These are phyloP conservation scores for Pyricularia pennisetigena DNA, from an alignment of 2,329 filamentous ascomycete genomes.

Conservation along the genomic window DNA sequence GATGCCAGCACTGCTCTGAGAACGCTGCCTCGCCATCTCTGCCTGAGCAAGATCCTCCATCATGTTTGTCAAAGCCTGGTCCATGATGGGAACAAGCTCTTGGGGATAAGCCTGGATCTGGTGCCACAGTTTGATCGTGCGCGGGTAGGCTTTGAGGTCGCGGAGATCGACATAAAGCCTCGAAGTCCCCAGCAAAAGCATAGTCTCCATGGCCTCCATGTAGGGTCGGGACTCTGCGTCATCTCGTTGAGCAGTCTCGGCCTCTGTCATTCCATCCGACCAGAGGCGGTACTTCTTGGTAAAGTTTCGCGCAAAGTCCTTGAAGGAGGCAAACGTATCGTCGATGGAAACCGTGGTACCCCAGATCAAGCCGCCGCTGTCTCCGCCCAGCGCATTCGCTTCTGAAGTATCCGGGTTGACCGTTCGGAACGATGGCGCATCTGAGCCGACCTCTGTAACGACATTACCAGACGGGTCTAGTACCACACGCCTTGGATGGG, in stretches of 20 bases:
- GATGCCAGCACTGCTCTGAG: conserved; percentile 40
- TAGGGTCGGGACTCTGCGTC: conserved; percentile 75
- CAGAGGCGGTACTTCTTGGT: conserved; percentile 92
- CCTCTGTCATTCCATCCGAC: conserved; percentile 71
- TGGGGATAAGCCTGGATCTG: conserved; percentile 90
- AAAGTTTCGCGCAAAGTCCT: conserved; percentile 87
- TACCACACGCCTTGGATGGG: conserved; percentile 44
- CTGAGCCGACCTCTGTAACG: conserved; percentile 45
- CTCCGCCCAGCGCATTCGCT: conserved; percentile 76
- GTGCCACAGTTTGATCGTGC: conserved; percentile 89
- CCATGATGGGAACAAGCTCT: conserved; percentile 94
- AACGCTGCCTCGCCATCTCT: conserved; percentile 62
- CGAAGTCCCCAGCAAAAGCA: conserved; percentile 77
- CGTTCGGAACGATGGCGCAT: conserved; percentile 51
- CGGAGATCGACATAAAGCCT: conserved; percentile 81
- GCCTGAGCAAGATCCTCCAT: conserved; percentile 84
- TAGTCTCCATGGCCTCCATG: conserved; percentile 74
- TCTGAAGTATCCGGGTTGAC: conserved; percentile 80
- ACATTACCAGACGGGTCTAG: conserved; percentile 50
- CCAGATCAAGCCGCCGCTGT: conserved; percentile 81
- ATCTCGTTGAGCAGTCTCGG: conserved; percentile 59
- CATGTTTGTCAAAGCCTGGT: conserved; percentile 84
- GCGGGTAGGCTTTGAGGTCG: conserved; percentile 86
- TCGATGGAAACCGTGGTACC: conserved; percentile 93
- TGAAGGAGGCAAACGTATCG: conserved; percentile 79